Evolutionary conservation across 2,329 filamentous ascomycete genomes (phyloP).

Genomic region (Colletotrichum sp.): DNA sequence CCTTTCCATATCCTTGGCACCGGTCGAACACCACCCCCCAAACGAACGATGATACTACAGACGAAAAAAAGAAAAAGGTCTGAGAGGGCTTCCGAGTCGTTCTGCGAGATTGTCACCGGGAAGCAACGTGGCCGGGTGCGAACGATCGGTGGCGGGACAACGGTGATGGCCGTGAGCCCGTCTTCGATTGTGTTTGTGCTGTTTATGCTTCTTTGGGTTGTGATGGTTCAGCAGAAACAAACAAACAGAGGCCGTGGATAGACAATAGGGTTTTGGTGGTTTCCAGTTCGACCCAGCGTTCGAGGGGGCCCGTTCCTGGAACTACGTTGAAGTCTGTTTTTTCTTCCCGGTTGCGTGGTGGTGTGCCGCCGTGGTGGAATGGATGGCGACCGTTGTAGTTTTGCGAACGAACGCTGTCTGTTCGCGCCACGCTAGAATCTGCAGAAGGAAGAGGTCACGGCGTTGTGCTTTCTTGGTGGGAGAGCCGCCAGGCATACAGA

Average conservation of each 20-base stretch:
- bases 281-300: not conserved
- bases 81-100: not conserved
- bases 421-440: constrained; percentile 9
- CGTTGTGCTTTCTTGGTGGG: not conserved
- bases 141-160: not conserved
- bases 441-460: not conserved
- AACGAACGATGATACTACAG: not conserved
- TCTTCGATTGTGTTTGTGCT: not conserved
- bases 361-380: not conserved
- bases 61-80: not conserved
- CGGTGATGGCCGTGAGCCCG: not conserved
- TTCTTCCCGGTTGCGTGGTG: not conserved
- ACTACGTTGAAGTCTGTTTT: not conserved
- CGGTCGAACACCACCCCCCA: not conserved
- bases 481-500: not conserved
- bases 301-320: not conserved
- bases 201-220: not conserved
- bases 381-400: not conserved
- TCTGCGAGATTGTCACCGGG: constrained; percentile 5
- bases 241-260: not conserved
- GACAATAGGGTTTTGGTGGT: not conserved
- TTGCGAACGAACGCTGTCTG: constrained; percentile 5
- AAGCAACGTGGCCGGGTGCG: constrained; percentile 1
- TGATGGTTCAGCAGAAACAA: not conserved
- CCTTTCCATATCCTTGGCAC: not conserved